Conservation (phyloP, 306 rosid genomes). For the Cicer yamashitae region DNA sequence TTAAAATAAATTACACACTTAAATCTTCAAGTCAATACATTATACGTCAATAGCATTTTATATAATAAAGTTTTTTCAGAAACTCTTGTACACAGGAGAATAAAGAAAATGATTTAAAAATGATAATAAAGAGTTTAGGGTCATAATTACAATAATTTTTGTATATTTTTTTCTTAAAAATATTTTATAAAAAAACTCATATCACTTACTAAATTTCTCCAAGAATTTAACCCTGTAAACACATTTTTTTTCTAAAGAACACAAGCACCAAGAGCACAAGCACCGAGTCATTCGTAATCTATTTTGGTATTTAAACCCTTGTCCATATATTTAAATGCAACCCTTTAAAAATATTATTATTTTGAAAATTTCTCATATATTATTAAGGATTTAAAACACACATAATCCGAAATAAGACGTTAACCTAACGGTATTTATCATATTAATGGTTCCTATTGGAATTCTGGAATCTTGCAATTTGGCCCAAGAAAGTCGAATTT, state of each 20-base stretch:
- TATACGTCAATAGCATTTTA: not conserved
- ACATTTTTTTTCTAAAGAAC: not conserved
- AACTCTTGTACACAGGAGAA: not conserved
- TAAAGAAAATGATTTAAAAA: not conserved
- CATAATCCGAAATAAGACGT: rapidly evolving
- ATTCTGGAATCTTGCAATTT: not conserved
- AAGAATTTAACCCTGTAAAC: not conserved
- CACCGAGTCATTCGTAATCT: not conserved
- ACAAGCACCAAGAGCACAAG: no score
- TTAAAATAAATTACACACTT: no score
- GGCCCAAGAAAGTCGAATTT: not conserved
- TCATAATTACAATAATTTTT: not conserved
- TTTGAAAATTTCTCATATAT: not conserved
- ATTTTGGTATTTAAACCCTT: not conserved
- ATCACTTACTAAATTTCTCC: no score
- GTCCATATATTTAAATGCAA: not conserved
- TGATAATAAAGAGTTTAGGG: not conserved
- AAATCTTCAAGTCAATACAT: no score
- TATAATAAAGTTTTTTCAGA: not conserved
- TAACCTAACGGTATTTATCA: no score
- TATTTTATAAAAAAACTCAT: not conserved
- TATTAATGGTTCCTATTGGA: no score
- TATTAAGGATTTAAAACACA: not conserved
- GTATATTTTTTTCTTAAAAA: not conserved
- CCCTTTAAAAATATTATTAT: not conserved